Percentiles rank a stretch among this genome's conserved stretches.
These are phyloP conservation scores for Backusella psychrophila DNA, from an alignment of 192 early-diverging fungal genomes.

Conservation along the genomic window DNA sequence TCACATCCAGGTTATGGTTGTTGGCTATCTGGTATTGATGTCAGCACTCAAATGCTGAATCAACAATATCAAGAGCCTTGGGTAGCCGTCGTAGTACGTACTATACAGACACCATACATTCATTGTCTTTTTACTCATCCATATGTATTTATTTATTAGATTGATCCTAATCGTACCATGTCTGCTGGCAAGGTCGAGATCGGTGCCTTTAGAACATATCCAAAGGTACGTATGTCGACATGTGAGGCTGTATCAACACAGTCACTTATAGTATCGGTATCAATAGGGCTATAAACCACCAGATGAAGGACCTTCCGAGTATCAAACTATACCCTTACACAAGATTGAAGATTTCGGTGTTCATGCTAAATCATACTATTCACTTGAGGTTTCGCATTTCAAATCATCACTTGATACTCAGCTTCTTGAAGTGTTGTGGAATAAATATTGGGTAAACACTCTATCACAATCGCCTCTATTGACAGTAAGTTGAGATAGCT, in stretches of 20 bases:
- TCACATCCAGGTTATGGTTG: constrained; percentile 99
- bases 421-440: constrained; percentile 91
- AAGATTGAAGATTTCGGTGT: constrained; percentile 99
- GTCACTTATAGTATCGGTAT: neutral
- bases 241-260: neutral
- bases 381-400: constrained; percentile 87
- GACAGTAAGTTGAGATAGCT: constrained; percentile 49
- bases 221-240: constrained; percentile 49
- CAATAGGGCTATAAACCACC: constrained; percentile 71
- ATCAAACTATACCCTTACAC: constrained; percentile 87
- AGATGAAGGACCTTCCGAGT: constrained; percentile 78
- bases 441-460: constrained; percentile 98
- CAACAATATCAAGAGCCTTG: constrained; percentile 95
- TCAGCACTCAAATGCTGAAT: constrained; percentile 92
- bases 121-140: neutral
- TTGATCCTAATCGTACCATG: constrained; percentile 97
- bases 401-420: constrained; percentile 87
- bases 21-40: constrained; percentile 99
- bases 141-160: constrained; percentile 40
- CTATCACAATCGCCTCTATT: constrained; percentile 89
- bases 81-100: constrained; percentile 86
- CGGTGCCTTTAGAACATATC: constrained; percentile 98
- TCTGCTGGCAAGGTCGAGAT: constrained; percentile 96
- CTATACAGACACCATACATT: neutral
- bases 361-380: constrained; percentile 88